A percentile compares a stretch with the other conserved stretches of the same genome.
These are phyloP conservation scores for Trifolium fragiferum DNA, from an alignment of 306 rosid species.

Conservation along the genomic window DNA sequence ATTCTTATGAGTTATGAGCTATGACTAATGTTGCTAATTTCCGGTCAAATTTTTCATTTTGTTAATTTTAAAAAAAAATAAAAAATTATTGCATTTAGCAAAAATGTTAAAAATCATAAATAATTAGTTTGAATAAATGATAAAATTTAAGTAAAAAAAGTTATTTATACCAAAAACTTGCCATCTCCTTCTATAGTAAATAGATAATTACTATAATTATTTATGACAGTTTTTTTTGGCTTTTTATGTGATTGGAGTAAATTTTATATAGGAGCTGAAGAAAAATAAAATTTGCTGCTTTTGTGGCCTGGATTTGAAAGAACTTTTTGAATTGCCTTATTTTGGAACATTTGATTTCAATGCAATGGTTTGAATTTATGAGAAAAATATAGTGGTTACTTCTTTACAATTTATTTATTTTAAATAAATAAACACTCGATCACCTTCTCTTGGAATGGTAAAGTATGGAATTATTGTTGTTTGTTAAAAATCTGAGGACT, in stretches of 20 bases:
- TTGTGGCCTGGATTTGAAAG: background rate
- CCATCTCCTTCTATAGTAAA: no score
- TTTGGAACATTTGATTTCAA: background rate
- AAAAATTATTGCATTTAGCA: no score
- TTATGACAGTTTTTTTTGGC: background rate
- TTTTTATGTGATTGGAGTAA: conserved; percentile 4
- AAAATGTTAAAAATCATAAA: no score
- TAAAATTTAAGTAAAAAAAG: no score
- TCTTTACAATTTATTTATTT: background rate
- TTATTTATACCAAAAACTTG: no score
- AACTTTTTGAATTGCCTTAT: background rate
- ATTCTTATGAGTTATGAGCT: no score
- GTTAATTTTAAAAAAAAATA: no score
- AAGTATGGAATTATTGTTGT: background rate
- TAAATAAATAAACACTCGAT: no score
- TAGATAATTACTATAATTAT: background rate
- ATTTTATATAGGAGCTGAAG: conserved; percentile 6
- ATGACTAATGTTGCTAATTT: no score
- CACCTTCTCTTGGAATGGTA: background rate
- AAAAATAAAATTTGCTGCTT: background rate
- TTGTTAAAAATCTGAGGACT: background rate
- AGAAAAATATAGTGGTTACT: background rate
- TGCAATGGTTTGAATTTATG: conserved; percentile 1
- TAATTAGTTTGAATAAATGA: no score
- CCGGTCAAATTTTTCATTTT: no score